Evolutionary conservation across 1,284 basidiomycete species (phyloP), one percentile per base, ranked within the genome.

Genomic region (Pyrrhoderma noxium): DNA sequence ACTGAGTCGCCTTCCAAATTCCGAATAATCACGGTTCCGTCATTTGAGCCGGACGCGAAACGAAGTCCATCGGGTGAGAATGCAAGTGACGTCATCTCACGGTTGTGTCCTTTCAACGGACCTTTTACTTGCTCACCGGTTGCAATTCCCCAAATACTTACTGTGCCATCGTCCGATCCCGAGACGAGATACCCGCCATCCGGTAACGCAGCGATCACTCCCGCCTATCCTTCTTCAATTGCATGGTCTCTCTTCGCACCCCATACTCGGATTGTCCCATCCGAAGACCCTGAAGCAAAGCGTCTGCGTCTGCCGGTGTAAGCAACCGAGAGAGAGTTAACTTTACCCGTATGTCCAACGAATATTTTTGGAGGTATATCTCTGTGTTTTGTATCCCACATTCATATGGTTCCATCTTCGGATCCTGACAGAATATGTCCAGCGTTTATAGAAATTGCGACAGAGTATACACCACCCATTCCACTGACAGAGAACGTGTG

Each of bases 211-310:
- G 27, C 27, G 11, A 31, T 31, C 27, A 11, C 27, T 31, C 11
- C 27, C 11, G 11, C 11, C 11, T 31, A 5, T 31, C 11, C 27
- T 56, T 82, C 72, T 11, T 77, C 72, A 58, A 75, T 75, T 52
- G 75, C 80, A 4, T 70, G 65, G 11, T 80, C 78, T n/a, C 75
- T 77, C 19, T 78, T 71, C 67, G 91, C 81, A 63, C 92, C 84
- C 92, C 92, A 95, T 52, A 94, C 82, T 43, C 87, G 76, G 16
- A 88, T 86, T 8, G 89, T 92, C 67, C 85, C 86, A 69, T 95
- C 93, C 3, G 88, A 89, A 0, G 88, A 91, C 13, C 90, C 92
- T 9, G 87, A 90, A 14, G 92, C 85, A 56, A 95, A 81, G 58
- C 86, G 78, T 11, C 80, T 74, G 5, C 91, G n/a, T n/a, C n/a